Evolutionary conservation across 495 filamentous ascomycete species (phyloP).

Genomic region (Aspergillus ellipticus): DNA sequence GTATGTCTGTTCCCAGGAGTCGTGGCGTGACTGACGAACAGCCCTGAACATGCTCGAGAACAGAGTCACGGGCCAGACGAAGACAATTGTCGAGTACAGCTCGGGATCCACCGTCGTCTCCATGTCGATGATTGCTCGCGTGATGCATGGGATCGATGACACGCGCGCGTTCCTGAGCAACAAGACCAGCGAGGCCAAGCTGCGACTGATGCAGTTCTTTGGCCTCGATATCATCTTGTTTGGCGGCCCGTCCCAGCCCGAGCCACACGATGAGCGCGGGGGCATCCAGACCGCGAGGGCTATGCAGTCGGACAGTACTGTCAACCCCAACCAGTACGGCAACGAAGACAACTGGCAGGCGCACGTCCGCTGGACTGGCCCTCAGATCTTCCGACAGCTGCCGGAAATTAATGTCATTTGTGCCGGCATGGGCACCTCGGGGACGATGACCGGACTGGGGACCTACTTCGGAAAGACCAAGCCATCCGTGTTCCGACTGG

Average conservation of each 20-base stretch:
- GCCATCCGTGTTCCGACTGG: slow-evolving; percentile 47
- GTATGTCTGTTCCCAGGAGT: slow-evolving; percentile 26
- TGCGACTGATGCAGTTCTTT: slow-evolving; percentile 57
- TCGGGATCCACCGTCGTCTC: slow-evolving; percentile 62
- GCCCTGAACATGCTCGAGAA: slow-evolving; percentile 54
- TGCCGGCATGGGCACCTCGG: slow-evolving; percentile 54
- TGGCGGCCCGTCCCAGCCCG: slow-evolving; percentile 55
- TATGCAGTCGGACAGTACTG: slow-evolving; percentile 32
- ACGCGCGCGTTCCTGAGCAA: slow-evolving; percentile 57
- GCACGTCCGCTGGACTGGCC: slow-evolving; percentile 59
- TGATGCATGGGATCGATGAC: slow-evolving; percentile 50
- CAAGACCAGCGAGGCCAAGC: slow-evolving; percentile 52
- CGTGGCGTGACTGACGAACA: slow-evolving; percentile 15
- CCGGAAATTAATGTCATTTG: slow-evolving; percentile 58
- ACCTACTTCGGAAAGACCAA: slow-evolving; percentile 52
- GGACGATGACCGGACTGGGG: slow-evolving; percentile 52
- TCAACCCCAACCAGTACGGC: slow-evolving; percentile 58
- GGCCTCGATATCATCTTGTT: slow-evolving; percentile 55
- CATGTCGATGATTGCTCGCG: slow-evolving; percentile 53
- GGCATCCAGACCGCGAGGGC: slow-evolving; percentile 48
- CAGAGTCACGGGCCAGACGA: slow-evolving; percentile 36
- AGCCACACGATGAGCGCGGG: slow-evolving; percentile 50
- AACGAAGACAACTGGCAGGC: slow-evolving; percentile 58
- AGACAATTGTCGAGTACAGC: slow-evolving; percentile 57
- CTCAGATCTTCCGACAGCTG: slow-evolving; percentile 54